phyloP scores from a whole-genome alignment of 192 early-diverging fungal genomes.

The Linnemannia hyalina region DNA sequence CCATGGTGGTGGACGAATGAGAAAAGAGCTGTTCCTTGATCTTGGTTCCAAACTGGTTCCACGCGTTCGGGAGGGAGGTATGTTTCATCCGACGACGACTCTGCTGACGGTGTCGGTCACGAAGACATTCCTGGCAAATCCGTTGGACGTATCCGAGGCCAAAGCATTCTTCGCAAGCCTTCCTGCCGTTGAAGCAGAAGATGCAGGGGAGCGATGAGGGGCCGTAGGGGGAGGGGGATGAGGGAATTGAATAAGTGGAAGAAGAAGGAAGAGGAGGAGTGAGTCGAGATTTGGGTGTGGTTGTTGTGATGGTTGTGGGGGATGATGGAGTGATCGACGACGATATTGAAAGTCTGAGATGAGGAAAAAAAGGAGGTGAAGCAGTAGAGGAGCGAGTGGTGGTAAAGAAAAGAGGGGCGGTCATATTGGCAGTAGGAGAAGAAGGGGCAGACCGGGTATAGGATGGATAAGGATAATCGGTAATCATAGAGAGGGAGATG shows the following conservation, averaged over 20 bases:
- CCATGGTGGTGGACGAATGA: not conserved
- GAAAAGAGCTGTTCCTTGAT: constrained; percentile 28
- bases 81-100: not conserved
- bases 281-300: not conserved
- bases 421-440: not conserved
- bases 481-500: constrained; percentile 9
- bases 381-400: not conserved
- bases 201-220: constrained; percentile 19
- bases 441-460: not conserved
- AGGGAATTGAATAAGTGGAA: not conserved
- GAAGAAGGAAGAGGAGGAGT: not conserved
- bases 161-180: constrained; percentile 36
- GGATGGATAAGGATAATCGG: not conserved
- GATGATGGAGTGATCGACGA: not conserved
- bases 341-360: not conserved
- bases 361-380: not conserved
- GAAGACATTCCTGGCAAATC: constrained; percentile 40
- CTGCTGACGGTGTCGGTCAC: constrained; percentile 9
- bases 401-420: not conserved
- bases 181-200: constrained; percentile 38
- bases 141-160: constrained; percentile 42
- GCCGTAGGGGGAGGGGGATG: not conserved
- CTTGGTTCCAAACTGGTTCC: constrained; percentile 31
- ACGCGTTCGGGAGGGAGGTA: constrained; percentile 1
- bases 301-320: not conserved